Base-by-base conservation (phyloP, 371 early-diverging fungal species). In the Vairimorpha apis region DNA sequence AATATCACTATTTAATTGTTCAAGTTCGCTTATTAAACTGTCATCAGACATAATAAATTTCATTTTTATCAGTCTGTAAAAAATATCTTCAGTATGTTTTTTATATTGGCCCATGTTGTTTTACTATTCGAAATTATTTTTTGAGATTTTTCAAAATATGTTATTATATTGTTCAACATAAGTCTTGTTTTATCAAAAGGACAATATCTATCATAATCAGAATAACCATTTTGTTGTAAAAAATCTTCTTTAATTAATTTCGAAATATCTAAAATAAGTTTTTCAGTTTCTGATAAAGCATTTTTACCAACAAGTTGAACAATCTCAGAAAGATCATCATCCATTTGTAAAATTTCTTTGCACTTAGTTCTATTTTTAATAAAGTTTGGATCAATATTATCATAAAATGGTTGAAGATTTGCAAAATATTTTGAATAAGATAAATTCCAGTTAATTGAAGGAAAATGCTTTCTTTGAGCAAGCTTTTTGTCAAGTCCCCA, bases 401-500 rank as follows among this genome's bases (percentile, higher is more conserved):
- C 93, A 82, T 97, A 98, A 86, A 87, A 94, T 43, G 91, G 89
- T 67, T 94, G 93, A 53, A 99, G 86, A 7, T 92, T 92, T 81
- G 93, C 91, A 83, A 89, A 88, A 86, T 97, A 98, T 87, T 98
- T 98, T 75, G 95, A 94, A 86, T 96, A 99, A 81, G 89, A 89
- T 80, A 94, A 86, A 58, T 90, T 93, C 97, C 97, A 98, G 87
- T 99, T 97, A 72, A 98, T 94, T 25, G 97, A 96, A 10, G 99
- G 99, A 89, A 98, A 99, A 86, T 99, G 98, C 87, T 99, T 98
- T 81, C 98, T 89, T 85, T 99, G 99, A 25, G 99, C 99, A 47
- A 99, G 87, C 86, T 98, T 99, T 88, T 99, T 99, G 86, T 99
- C 99, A 74, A 99, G 86, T 75, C 98, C 99, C 99, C 99, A 99